These are phyloP conservation scores for Boletus subparvulus DNA, from an alignment of 768 basidiomycete genomes.

Conservation along the genomic window DNA sequence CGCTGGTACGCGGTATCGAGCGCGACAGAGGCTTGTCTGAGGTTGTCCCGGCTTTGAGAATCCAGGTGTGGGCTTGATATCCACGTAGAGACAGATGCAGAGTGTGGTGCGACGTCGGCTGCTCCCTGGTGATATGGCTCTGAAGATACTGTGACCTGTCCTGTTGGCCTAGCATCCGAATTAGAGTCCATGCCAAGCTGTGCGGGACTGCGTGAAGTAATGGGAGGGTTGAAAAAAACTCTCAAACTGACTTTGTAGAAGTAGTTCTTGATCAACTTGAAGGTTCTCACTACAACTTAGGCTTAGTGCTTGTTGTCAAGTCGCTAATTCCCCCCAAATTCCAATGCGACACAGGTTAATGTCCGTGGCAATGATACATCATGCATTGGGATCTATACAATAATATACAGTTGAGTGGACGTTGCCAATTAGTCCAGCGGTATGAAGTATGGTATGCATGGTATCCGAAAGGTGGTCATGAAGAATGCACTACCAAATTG, in stretches of 20 bases:
- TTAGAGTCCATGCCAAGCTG: constrained; percentile 23
- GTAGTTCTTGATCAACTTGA: not conserved
- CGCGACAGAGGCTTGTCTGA: constrained; percentile 53
- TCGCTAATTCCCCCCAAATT: not conserved
- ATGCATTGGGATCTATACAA: constrained; percentile 5
- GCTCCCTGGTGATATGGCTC: constrained; percentile 14
- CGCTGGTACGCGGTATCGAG: constrained; percentile 55
- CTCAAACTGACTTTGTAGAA: not conserved
- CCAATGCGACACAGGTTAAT: not conserved
- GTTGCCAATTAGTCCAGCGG: constrained; percentile 9
- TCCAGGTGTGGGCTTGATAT: constrained; percentile 11
- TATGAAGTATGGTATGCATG: constrained; percentile 1
- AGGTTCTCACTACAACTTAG: not conserved
- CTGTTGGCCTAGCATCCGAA: constrained; percentile 8
- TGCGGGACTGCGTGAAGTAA: not conserved
- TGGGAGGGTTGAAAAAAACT: not conserved
- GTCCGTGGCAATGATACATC: constrained; percentile 7
- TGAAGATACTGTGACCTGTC: constrained; percentile 2
- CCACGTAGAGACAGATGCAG: constrained; percentile 10
- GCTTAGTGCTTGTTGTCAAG: not conserved
- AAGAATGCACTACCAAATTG: not conserved
- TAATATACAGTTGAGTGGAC: constrained; percentile 13
- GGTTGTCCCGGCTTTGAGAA: constrained; percentile 35
- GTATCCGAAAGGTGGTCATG: constrained; percentile 7
- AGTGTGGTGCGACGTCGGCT: constrained; percentile 11